Base-by-base conservation (phyloP, 768 basidiomycete species). In the Agrocybe praecox region DNA sequence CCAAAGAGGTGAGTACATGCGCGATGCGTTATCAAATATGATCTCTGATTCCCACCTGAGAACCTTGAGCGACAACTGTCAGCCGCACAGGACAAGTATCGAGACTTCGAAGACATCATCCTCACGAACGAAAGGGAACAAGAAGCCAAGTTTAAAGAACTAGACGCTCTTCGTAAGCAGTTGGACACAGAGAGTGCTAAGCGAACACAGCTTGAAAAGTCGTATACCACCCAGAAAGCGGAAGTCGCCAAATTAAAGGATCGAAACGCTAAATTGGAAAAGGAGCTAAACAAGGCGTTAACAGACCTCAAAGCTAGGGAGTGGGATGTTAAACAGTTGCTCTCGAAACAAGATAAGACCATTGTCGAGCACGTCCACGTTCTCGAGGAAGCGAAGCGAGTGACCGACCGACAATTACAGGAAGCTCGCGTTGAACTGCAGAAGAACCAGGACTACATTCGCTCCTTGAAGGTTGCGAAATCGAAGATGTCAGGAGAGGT, bases 291-390 rank as follows among this genome's bases (percentile, higher is more conserved):
- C 65, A 90, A 92, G 66, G 84, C 88, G 10, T 76, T 90, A n/a
- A 80, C 82, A 8, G 92, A 96, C 57, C 76, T 96, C 47, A 89
- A 92, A 67, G 80, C 79, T 43, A 85, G 89, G 47, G 92, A 97
- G 63, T 89, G 88, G 84, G 92, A 96, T 55, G 83, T 93, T 60
- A 91, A 87, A 61, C 90, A 96, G 61, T 74, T 98, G 9, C 87
- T 90, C 51, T 89, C 91, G 2, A 86, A 83, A 67, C 90, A 97
- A 67, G 94, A 98, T 77, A 98, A 96, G 76, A 97, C 92, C n/a
- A 96, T 97, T 57, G 95, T 98, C 44, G 96, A 98, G 71, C 96
- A 98, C 66, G 93, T 97, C 22, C 89, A 98, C 68, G 96, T 98
- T 24, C 80, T 96, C 11, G 95, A 98, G 69, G 92, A 96, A 68